Conservation (phyloP, 2,329 filamentous ascomycete species). For the Venturiaceae sp. region DNA sequence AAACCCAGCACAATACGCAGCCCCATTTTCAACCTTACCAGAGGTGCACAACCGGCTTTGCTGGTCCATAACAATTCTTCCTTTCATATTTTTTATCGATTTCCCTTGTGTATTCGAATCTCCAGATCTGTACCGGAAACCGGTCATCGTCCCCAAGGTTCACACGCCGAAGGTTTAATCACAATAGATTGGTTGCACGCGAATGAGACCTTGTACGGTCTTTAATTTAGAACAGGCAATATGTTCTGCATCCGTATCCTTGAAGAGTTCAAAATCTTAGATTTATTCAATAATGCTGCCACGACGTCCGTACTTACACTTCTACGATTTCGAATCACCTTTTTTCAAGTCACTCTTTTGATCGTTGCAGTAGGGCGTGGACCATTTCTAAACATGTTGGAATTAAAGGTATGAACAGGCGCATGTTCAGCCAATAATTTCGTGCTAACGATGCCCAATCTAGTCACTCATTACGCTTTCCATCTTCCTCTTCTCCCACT, state of each 20-base stretch:
- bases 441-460: not conserved
- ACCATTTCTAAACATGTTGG: not conserved
- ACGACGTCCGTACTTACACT: not conserved
- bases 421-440: no score
- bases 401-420: not conserved
- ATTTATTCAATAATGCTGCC: not conserved
- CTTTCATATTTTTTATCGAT: no score
- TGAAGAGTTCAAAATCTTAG: not conserved
- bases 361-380: not conserved
- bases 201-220: not conserved
- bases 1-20: not conserved
- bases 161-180: not conserved
- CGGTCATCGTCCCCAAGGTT: not conserved
- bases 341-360: not conserved
- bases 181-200: not conserved
- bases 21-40: not conserved
- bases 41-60: no score
- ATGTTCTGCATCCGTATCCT: not conserved
- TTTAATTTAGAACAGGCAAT: not conserved
- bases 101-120: not conserved
- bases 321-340: not conserved
- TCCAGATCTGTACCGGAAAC: not conserved
- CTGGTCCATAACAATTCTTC: not conserved
- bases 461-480: constrained; percentile 2
- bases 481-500: constrained; percentile 1